These are phyloP conservation scores for Limonomyces culmigenus DNA, from an alignment of 1,284 basidiomycete species.

Conservation along the genomic window DNA sequence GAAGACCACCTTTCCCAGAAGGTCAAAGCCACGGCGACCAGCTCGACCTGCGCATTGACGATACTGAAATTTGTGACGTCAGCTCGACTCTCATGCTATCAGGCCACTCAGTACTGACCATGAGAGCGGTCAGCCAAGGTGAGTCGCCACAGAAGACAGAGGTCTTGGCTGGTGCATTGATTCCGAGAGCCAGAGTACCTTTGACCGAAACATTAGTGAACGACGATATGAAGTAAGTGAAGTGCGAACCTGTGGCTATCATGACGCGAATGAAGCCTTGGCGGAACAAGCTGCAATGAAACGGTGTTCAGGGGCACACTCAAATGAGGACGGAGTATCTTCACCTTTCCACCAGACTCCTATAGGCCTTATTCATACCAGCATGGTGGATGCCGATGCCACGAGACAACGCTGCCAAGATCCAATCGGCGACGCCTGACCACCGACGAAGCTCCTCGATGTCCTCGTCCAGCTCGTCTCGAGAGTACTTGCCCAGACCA, in stretches of 20 bases:
- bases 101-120: conserved; percentile 19
- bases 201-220: not conserved
- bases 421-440: conserved; percentile 22
- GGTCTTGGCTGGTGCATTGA: conserved; percentile 55
- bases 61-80: too few relatives aligned
- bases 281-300: conserved; percentile 31
- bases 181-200: conserved; percentile 56
- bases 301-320: not conserved
- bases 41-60: conserved; percentile 57
- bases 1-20: conserved; percentile 54
- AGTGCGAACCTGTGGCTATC: conserved; percentile 36
- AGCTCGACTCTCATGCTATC: conserved; percentile 3
- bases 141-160: conserved; percentile 55
- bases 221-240: not conserved
- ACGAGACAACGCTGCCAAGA: conserved; percentile 27
- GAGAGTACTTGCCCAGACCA: conserved; percentile 23
- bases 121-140: conserved; percentile 43
- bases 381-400: conserved; percentile 56
- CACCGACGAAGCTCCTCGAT: conserved; percentile 22
- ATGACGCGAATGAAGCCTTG: conserved; percentile 43
- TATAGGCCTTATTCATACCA: conserved; percentile 49
- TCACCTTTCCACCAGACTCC: conserved; percentile 43
- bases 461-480: conserved; percentile 30
- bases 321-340: conserved; percentile 1
- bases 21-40: conserved; percentile 51